Evolutionary conservation across 305 asterid species (phyloP).

Genomic region (Solanum chacoense): DNA sequence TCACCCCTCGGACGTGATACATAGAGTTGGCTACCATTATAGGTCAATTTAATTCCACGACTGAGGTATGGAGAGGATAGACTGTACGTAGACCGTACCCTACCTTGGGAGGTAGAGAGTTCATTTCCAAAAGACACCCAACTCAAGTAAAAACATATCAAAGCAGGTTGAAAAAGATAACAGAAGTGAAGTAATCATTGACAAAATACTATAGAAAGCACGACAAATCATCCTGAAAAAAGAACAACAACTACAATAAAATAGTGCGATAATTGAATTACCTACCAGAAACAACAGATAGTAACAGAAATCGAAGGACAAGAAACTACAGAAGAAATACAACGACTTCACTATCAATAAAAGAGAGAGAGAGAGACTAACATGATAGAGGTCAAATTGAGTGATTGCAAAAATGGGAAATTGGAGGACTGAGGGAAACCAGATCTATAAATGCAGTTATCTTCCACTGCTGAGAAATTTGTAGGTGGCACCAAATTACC

Average conservation of each 20-base stretch:
- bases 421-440: conserved; percentile 34
- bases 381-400: conserved; percentile 28
- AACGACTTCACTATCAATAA: not conserved
- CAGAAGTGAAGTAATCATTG: not conserved
- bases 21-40: not conserved
- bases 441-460: conserved; percentile 28
- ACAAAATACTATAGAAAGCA: not conserved
- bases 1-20: not conserved
- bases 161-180: not conserved
- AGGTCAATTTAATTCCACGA: not conserved
- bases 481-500: conserved; percentile 15
- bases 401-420: conserved; percentile 30
- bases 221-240: not conserved
- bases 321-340: not conserved
- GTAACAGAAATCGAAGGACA: not conserved
- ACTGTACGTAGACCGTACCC: not conserved
- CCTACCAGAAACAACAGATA: not conserved
- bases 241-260: not conserved
- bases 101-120: not conserved
- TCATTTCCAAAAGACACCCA: not conserved
- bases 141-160: not conserved
- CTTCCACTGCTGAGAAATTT: conserved; percentile 27
- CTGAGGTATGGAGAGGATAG: not conserved
- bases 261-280: not conserved
- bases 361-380: not conserved